Evolutionary conservation across 352 stramenopile species (phyloP).

Genomic region (Phytopythium aichiense): DNA sequence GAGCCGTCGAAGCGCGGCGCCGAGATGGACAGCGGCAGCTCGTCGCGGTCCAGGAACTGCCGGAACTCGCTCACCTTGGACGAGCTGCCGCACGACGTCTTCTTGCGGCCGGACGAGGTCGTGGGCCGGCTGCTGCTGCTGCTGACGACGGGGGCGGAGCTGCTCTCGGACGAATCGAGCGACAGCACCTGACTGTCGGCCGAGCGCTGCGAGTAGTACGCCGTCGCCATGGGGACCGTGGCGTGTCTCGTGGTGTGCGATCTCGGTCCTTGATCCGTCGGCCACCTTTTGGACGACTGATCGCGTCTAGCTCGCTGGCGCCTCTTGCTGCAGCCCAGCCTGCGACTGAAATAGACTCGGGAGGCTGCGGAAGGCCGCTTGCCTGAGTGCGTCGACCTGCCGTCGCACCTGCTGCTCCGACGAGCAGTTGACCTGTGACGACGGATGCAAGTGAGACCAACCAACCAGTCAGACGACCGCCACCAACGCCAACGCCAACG

Average conservation of each 20-base stretch:
- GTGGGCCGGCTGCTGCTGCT: conserved; percentile 16
- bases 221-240: background rate
- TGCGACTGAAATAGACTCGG: conserved; percentile 42
- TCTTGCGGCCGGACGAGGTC: conserved; percentile 49
- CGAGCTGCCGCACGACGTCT: conserved; percentile 14
- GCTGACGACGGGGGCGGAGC: conserved; percentile 6
- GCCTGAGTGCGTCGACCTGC: conserved; percentile 61
- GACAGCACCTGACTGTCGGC: conserved; percentile 49
- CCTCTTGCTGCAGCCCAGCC: conserved; percentile 12
- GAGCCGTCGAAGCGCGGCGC: conserved; percentile 22
- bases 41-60: conserved; percentile 59
- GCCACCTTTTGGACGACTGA: background rate
- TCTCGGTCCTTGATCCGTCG: background rate
- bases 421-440: conserved; percentile 64
- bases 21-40: conserved; percentile 59
- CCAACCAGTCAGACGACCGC: background rate
- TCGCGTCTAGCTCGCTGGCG: background rate
- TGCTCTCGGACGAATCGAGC: conserved; percentile 26
- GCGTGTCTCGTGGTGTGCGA: background rate
- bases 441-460: background rate
- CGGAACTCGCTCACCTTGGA: conserved; percentile 68
- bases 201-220: background rate
- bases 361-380: conserved; percentile 64
- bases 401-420: conserved; percentile 58
- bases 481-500: conserved; percentile 7